Conservation (phyloP, 257 asterid species). For the Haberlea rhodopensis region DNA sequence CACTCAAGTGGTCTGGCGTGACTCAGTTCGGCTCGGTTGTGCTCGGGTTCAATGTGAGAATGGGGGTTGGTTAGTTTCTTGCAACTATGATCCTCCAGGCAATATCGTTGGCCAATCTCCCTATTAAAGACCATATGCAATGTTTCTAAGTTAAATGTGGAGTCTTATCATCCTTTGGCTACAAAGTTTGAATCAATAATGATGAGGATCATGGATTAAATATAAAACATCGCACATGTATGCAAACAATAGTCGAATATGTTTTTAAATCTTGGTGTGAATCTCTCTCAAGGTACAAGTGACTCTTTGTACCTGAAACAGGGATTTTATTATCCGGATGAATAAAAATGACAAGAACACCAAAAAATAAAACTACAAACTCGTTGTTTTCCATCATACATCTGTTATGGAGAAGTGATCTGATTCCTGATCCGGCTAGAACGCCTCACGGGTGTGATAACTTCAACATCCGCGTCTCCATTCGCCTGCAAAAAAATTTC, state of each 20-base stretch:
- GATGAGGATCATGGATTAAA: no score
- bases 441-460: conserved; percentile 83
- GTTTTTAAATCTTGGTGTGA: no score
- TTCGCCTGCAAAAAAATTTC: conserved; percentile 39
- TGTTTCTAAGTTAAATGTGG: no score
- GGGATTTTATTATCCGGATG: no score
- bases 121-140: conserved; percentile 31
- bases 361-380: not conserved
- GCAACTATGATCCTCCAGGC: conserved; percentile 51
- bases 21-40: conserved; percentile 41
- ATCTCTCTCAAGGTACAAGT: no score
- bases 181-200: no score
- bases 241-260: no score
- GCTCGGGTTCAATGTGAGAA: conserved; percentile 32
- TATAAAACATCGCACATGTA: no score
- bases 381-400: not conserved
- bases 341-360: no score
- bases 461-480: conserved; percentile 76
- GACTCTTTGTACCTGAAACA: no score
- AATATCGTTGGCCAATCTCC: conserved; percentile 37
- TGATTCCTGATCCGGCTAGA: conserved; percentile 79
- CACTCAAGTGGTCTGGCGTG: conserved; percentile 43
- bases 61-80: conserved; percentile 37
- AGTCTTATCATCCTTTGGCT: no score
- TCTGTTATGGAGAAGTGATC: conserved; percentile 43